phyloP scores from a whole-genome alignment of 2,329 filamentous ascomycete species.

The Sarocladium brachiariae region DNA sequence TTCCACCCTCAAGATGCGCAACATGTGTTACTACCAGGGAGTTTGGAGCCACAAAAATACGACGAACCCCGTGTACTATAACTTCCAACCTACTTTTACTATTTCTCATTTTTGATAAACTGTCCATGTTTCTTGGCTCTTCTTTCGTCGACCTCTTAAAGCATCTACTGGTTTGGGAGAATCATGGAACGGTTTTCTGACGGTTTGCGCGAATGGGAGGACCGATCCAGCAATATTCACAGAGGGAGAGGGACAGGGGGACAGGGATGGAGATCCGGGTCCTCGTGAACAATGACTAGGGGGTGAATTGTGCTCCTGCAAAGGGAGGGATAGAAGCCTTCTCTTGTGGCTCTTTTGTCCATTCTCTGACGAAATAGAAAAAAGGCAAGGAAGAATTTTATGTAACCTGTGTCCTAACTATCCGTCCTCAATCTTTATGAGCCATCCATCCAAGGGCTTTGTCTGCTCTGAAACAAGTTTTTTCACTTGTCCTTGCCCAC shows the following conservation, averaged over 20 bases:
- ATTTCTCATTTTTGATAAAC: background rate
- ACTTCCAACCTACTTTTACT: background rate
- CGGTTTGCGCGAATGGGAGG: background rate
- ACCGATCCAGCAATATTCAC: too few species aligned
- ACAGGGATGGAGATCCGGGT: background rate
- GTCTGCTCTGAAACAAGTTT: too few species aligned
- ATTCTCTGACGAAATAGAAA: constrained; percentile 1
- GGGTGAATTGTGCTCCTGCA: background rate
- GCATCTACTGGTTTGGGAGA: constrained; percentile 7
- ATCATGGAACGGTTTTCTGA: background rate
- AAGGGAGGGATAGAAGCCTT: background rate
- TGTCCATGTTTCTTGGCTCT: background rate
- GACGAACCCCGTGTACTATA: constrained; percentile 8
- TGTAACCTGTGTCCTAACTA: constrained; percentile 8
- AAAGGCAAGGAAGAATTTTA: background rate
- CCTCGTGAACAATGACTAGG: background rate
- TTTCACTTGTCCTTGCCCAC: too few species aligned
- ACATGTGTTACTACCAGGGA: constrained; percentile 1
- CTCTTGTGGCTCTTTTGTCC: background rate
- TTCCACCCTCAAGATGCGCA: background rate
- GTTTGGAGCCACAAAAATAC: background rate
- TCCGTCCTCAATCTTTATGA: too few species aligned
- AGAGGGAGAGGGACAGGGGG: background rate
- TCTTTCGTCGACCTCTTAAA: background rate
- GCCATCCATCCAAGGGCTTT: too few species aligned